These are phyloP conservation scores for Astraeus odoratus DNA, from an alignment of 768 basidiomycete species.

Conservation along the genomic window DNA sequence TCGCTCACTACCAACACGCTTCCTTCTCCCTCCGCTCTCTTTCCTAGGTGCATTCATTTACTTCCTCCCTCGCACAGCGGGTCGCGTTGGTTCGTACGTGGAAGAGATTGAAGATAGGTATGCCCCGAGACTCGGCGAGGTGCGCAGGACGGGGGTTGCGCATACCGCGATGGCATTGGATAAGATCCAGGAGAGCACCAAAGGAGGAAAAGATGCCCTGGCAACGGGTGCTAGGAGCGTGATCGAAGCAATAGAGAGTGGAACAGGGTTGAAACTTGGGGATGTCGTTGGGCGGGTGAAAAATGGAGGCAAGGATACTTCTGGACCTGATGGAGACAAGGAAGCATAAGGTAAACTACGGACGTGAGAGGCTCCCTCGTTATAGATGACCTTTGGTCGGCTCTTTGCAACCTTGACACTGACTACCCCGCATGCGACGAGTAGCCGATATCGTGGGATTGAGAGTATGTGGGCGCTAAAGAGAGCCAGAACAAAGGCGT, in stretches of 20 bases:
- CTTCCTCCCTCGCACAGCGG: slow-evolving; percentile 81
- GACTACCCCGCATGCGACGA: too few relatives aligned
- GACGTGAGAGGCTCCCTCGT: too few relatives aligned
- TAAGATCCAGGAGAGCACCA: slow-evolving; percentile 45
- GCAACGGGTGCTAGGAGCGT: slow-evolving; percentile 38
- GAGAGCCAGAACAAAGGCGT: too few relatives aligned
- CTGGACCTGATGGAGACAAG: too few relatives aligned
- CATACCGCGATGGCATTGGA: slow-evolving; percentile 56
- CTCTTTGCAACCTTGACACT: too few relatives aligned
- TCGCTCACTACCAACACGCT: slow-evolving; percentile 59
- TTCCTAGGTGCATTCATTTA: slow-evolving; percentile 63
- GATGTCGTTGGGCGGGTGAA: slow-evolving; percentile 40
- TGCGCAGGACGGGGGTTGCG: slow-evolving; percentile 57
- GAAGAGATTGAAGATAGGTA: slow-evolving; percentile 65
- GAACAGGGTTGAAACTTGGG: slow-evolving; percentile 67
- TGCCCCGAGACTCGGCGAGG: slow-evolving; percentile 60
- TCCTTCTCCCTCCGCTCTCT: slow-evolving; percentile 71
- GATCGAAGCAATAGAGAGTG: slow-evolving; percentile 53
- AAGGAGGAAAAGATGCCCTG: slow-evolving; percentile 38
- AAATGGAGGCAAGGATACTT: neutral
- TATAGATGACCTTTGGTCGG: too few relatives aligned
- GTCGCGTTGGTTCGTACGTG: slow-evolving; percentile 61
- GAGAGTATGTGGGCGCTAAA: too few relatives aligned
- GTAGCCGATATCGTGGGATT: too few relatives aligned
- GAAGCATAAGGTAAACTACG: too few relatives aligned